Evolutionary conservation across 352 stramenopile species (phyloP).

Genomic region (Globisporangium splendens): DNA sequence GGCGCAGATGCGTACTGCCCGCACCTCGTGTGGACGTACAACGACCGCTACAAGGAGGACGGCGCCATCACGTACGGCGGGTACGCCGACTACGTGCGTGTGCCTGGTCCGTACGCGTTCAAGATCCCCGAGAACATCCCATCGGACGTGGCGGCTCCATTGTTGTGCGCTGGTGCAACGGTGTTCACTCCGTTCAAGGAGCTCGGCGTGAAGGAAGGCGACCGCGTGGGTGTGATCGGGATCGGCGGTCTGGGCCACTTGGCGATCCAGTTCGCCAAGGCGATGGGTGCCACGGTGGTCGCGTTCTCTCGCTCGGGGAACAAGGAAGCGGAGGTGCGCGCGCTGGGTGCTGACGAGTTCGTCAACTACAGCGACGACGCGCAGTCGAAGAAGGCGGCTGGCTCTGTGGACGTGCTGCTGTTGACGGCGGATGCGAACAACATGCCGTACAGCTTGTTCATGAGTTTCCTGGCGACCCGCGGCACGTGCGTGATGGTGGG

Average conservation of each 20-base stretch:
- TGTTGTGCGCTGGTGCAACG: constrained; percentile 86
- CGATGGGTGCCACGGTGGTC: constrained; percentile 49
- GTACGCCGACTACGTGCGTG: constrained; percentile 69
- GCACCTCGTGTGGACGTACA: constrained; percentile 46
- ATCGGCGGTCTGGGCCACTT: constrained; percentile 86
- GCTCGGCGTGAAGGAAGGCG: constrained; percentile 35
- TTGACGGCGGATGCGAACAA: constrained; percentile 56
- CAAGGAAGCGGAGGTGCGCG: constrained; percentile 50
- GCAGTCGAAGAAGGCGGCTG: constrained; percentile 13
- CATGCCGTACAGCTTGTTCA: constrained; percentile 44
- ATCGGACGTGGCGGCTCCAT: constrained; percentile 45
- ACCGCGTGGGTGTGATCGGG: constrained; percentile 68
- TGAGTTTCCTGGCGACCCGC: constrained; percentile 39
- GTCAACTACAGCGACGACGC: constrained; percentile 39
- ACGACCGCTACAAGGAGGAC: constrained; percentile 29
- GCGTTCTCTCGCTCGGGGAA: constrained; percentile 57
- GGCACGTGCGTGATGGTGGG: constrained; percentile 63
- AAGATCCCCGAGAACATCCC: constrained; percentile 67
- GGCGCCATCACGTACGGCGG: constrained; percentile 41
- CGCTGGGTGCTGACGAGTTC: constrained; percentile 65
- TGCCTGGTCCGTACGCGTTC: constrained; percentile 60
- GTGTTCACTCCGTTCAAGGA: constrained; percentile 70
- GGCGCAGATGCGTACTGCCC: constrained; percentile 63
- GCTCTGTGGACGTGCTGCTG: constrained; percentile 60
- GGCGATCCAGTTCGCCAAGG: constrained; percentile 74